Percentiles rank a stretch among this genome's conserved stretches.
phyloP scores from a whole-genome alignment of 306 rosid genomes.

The Clitoria ternatea region DNA sequence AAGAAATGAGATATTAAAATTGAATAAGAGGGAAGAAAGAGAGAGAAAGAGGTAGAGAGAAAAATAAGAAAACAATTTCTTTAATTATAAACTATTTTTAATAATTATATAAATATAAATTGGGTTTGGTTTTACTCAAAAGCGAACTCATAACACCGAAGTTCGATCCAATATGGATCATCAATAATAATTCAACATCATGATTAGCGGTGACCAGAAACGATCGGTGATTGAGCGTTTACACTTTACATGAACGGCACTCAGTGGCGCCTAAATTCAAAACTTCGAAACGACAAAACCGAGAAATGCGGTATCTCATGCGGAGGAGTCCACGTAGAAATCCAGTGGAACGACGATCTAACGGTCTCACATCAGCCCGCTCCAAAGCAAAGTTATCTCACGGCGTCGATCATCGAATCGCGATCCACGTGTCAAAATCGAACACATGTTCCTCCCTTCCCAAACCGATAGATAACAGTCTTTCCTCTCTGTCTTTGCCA shows the following conservation, averaged over 20 bases:
- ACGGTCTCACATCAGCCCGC: neutral
- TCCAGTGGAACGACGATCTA: neutral
- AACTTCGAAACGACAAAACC: neutral
- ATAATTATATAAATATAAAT: too few species aligned
- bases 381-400: neutral
- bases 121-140: too few species aligned
- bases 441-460: too few species aligned
- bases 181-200: neutral
- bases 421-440: constrained; percentile 8
- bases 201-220: neutral
- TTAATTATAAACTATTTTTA: too few species aligned
- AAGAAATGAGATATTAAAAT: too few species aligned
- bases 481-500: neutral
- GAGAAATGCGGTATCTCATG: neutral
- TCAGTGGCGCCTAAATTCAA: constrained; percentile 35
- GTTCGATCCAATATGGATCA: too few species aligned
- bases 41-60: too few species aligned
- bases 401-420: neutral
- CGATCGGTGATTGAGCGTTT: neutral
- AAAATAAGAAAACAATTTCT: too few species aligned
- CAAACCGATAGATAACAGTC: neutral
- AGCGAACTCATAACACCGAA: too few species aligned
- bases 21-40: too few species aligned
- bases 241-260: neutral
- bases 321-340: neutral